Base-by-base conservation (phyloP, 768 basidiomycete species). In the Tricholoma flavovirens region DNA sequence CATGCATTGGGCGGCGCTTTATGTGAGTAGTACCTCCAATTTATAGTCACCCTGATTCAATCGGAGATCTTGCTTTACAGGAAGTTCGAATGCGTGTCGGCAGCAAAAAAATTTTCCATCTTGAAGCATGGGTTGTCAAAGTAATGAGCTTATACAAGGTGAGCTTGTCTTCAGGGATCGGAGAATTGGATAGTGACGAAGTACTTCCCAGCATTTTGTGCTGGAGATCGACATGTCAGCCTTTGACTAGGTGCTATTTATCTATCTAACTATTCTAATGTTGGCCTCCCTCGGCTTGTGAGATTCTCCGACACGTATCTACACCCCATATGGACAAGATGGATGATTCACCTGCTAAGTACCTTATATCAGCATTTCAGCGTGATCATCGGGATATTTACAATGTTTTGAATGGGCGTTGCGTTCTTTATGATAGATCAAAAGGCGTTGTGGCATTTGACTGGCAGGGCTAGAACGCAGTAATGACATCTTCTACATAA, bases 1-100 rank as follows among this genome's bases (percentile, higher is more conserved):
- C 62, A 90, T 98, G 79, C 93, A 97, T 67, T 98, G 95, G 95
- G 93, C 96, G 3, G 93, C 97, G 21, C 88, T 96, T 67, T 98
- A 98, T 69, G 93, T 93, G 66, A 59, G 90, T 73, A 21, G 17
- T 26, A 4, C 15, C 46, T 19, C 49, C 38, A 24, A 17, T 24
- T 40, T 19, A 14, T 9, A 21, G 45, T 35, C 5, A 43, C 52
- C n/a, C 29, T 30, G 3, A 17, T 26, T 49, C 26, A 30, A 49
- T 17, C 9, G 26, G 29, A 29, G 3, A 4, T n/a, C 49, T 35
- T 40, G 21, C 36, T 14, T 12, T 24, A 21, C 62, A 97, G 93
- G 95, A 99, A 74, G 81, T 90, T 35, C 87, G 97, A n/a, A 91
- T 98, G 90, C 83, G 93, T n/a, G 77, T 86, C 54, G 96, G 96